Evolutionary conservation across 495 filamentous ascomycete species (phyloP).

Genomic region (Daldinia bambusicola): DNA sequence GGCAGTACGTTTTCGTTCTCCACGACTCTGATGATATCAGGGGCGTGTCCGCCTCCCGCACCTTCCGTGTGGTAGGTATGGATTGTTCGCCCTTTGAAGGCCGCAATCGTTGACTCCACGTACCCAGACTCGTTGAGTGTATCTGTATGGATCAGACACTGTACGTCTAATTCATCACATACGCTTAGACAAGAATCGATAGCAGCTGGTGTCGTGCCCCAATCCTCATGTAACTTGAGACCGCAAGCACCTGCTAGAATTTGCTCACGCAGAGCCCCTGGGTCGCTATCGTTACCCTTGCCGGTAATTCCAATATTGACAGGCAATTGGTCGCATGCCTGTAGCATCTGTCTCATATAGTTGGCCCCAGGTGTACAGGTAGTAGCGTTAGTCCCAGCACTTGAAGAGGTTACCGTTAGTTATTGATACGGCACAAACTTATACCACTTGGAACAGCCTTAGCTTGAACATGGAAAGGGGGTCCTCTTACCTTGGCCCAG

Average conservation of each 20-base stretch:
- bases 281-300: constrained; percentile 92
- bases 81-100: constrained; percentile 90
- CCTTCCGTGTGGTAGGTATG: constrained; percentile 99
- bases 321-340: constrained; percentile 86
- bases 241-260: constrained; percentile 85
- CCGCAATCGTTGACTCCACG: constrained; percentile 88
- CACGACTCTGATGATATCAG: constrained; percentile 95
- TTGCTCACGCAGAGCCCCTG: constrained; percentile 79
- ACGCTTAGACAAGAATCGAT: constrained; percentile 90
- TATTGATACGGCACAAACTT: background rate
- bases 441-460: background rate
- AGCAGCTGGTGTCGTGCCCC: constrained; percentile 91
- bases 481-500: constrained; percentile 74
- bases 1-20: constrained; percentile 93
- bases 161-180: constrained; percentile 91
- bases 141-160: constrained; percentile 97
- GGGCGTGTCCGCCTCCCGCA: constrained; percentile 94
- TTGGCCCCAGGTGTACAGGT: constrained; percentile 91
- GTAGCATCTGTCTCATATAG: constrained; percentile 92
- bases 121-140: constrained; percentile 98
- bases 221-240: constrained; percentile 97
- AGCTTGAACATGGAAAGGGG: background rate
- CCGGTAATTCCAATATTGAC: constrained; percentile 94
- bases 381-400: constrained; percentile 92
- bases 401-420: constrained; percentile 48